A percentile compares a stretch with the other conserved stretches of the same genome.
Conservation (phyloP, 768 basidiomycete species). For the Clitopilus passeckerianus region DNA sequence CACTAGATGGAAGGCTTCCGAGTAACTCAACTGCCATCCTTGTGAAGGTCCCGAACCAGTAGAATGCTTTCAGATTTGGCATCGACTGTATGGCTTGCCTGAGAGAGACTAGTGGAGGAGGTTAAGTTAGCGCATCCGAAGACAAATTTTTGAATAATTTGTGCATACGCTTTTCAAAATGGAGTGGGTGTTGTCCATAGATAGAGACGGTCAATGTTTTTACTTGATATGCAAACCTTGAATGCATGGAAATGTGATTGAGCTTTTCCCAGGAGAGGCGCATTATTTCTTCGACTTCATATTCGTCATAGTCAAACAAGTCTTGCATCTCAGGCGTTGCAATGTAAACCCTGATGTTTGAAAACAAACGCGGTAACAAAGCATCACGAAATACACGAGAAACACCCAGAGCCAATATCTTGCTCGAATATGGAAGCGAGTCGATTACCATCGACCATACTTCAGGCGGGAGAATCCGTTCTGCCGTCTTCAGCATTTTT, state of each 20-base stretch:
- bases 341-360: conserved; percentile 31
- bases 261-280: conserved; percentile 34
- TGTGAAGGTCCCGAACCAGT: conserved; percentile 31
- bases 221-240: conserved; percentile 26
- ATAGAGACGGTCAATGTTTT: conserved; percentile 31
- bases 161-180: conserved; percentile 29
- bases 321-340: conserved; percentile 20
- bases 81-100: conserved; percentile 24
- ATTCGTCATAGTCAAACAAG: conserved; percentile 16
- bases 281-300: conserved; percentile 24
- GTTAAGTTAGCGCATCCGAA: neutral
- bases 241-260: conserved; percentile 26
- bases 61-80: conserved; percentile 28
- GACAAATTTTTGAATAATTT: neutral
- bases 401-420: conserved; percentile 23
- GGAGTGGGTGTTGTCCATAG: conserved; percentile 25
- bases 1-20: conserved; percentile 19
- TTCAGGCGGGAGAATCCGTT: conserved; percentile 25
- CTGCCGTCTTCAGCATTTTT: neutral
- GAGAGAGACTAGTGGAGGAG: conserved; percentile 21
- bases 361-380: conserved; percentile 25
- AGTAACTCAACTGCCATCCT: conserved; percentile 21
- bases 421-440: conserved; percentile 20
- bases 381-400: conserved; percentile 33
- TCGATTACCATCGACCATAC: conserved; percentile 29